Base-by-base conservation (phyloP, 345 rosid genomes). In the Lepidium sativum region DNA sequence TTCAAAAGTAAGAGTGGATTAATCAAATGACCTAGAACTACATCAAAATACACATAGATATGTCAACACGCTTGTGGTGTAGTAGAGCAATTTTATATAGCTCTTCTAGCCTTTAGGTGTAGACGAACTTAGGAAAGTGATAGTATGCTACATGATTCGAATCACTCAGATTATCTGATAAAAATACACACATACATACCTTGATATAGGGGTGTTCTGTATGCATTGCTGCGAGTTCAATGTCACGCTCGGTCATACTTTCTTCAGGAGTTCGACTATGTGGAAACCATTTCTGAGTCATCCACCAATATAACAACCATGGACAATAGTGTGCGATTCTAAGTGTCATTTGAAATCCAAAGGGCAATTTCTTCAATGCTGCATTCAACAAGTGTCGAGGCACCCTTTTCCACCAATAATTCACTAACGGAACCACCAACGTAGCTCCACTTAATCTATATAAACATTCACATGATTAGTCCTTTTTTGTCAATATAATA, bases 241-340 rank as follows among this genome's bases (percentile, higher is more conserved):
- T 18, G 18, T 68, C 80, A 27, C 81, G 38, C 42, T 82, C 75
- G 44, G 80, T 27, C 20, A 72, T 66, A 61, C 63, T 70, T 39
- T 83, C 78, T 40, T 87, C 79, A 11, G 84, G 60, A 75, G 73
- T 34, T 0, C 80, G 43, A 63, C 79, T 79, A 37, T 72, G 71
- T 2, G 96, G 66, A 67, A 91, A 86, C 95, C 84, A 82, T 77
- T 92, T 88, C 64, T 88, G 95, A 52, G 87, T 69, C 92, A 86
- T 80, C 98, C 96, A 92, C 92, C 95, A 85, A 82, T 85, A 53
- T 37, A 88, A 65, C 43, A 92, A 63, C 92, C 92, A 88, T 16
- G 95, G 98, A 20, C 70, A 52, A 20, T 79, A 74, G 72, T 82
- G 83, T 33, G 92, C 96, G 8, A 92, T 64, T 16, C 78, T 37